Conservation (phyloP, 495 filamentous ascomycete genomes). For the Paragyromitra xinjiangensis region DNA sequence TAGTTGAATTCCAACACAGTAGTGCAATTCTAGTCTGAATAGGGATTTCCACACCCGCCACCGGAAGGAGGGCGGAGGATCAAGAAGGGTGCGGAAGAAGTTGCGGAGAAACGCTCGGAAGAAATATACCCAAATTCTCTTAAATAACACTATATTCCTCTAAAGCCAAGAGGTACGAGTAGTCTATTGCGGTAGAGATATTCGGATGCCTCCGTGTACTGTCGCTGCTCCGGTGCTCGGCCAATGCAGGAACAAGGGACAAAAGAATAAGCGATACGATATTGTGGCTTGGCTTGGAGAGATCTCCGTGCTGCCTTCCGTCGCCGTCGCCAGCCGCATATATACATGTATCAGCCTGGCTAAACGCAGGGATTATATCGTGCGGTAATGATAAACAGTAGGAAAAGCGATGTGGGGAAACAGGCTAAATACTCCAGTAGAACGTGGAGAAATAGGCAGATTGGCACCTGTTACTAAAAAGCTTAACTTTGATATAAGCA, state of each 20-base stretch:
- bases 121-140: not conserved
- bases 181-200: not conserved
- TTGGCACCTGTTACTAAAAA: not conserved
- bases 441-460: constrained; percentile 11
- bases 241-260: not conserved
- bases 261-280: not conserved
- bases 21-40: not conserved
- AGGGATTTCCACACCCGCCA: not conserved
- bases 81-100: not conserved
- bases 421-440: not conserved
- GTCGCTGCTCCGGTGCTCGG: not conserved
- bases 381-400: not conserved
- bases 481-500: constrained; percentile 12
- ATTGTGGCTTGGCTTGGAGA: not conserved
- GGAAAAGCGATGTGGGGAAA: not conserved
- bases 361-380: not conserved
- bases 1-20: not conserved
- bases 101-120: not conserved
- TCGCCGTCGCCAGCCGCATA: not conserved
- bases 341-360: constrained; percentile 2
- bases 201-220: not conserved
- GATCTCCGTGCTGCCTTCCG: not conserved
- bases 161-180: not conserved
- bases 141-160: not conserved
- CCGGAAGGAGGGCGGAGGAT: not conserved